A percentile compares a stretch with the other conserved stretches of the same genome.
These are phyloP conservation scores for Magnolia kwangsiensis DNA, from an alignment of 164 flowering plant genomes.

Conservation along the genomic window DNA sequence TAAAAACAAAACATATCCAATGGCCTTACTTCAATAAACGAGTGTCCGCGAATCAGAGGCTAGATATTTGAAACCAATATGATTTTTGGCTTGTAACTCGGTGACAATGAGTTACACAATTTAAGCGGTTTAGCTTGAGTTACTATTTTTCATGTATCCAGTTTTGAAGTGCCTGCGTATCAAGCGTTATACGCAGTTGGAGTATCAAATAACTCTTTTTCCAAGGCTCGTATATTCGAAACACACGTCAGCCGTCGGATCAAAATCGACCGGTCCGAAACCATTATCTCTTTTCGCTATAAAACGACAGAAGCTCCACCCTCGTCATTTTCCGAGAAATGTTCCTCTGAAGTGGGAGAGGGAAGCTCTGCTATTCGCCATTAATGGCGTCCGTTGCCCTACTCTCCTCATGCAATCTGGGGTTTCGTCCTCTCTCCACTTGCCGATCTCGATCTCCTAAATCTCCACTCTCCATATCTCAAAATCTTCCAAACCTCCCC, in stretches of 20 bases:
- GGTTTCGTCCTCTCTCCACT: slow-evolving; percentile 23
- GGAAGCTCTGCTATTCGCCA: not conserved
- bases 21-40: too few species aligned
- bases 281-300: not conserved
- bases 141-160: too few species aligned
- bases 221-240: not conserved
- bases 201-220: too few species aligned
- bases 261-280: slow-evolving; percentile 1
- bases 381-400: slow-evolving; percentile 10
- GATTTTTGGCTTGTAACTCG: too few species aligned
- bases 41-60: too few species aligned
- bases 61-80: too few species aligned
- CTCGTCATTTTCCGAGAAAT: not conserved
- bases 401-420: slow-evolving; percentile 27
- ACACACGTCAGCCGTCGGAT: slow-evolving; percentile 1
- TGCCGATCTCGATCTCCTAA: slow-evolving; percentile 24
- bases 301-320: not conserved
- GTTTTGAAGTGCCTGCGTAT: too few species aligned
- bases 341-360: slow-evolving; percentile 2
- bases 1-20: too few species aligned
- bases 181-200: too few species aligned
- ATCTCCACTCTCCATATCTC: slow-evolving; percentile 8
- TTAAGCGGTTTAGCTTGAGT: too few species aligned
- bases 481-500: slow-evolving; percentile 4
- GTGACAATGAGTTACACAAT: too few species aligned